Percentiles rank a stretch among this genome's conserved stretches.
Evolutionary conservation across 768 basidiomycete species (phyloP).

Genomic region (Lactarius tabidus): DNA sequence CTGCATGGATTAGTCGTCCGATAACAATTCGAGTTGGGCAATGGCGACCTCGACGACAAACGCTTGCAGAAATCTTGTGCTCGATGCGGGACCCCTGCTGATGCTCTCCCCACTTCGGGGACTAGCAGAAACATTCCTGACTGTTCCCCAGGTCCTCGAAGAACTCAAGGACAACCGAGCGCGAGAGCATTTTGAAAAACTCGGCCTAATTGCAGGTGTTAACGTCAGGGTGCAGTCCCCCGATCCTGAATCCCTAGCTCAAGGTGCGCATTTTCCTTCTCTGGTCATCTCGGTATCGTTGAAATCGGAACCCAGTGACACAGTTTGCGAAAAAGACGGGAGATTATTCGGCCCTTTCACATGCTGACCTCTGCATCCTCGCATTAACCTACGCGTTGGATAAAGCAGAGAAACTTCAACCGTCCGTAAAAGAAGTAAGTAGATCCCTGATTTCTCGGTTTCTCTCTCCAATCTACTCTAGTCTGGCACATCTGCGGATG

Average conservation of each 20-base stretch:
- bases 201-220: conserved; percentile 73
- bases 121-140: conserved; percentile 78
- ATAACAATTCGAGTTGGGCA: conserved; percentile 1
- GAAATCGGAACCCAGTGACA: conserved; percentile 55
- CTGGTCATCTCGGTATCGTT: background rate
- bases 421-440: conserved; percentile 29
- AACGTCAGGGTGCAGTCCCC: conserved; percentile 67
- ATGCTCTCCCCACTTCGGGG: conserved; percentile 88
- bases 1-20: background rate
- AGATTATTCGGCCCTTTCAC: conserved; percentile 89
- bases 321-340: conserved; percentile 94
- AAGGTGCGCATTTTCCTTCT: conserved; percentile 40
- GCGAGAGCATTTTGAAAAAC: conserved; percentile 77
- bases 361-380: conserved; percentile 85
- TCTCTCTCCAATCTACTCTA: background rate
- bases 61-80: conserved; percentile 73
- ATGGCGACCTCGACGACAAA: conserved; percentile 27
- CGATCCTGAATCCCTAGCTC: conserved; percentile 61
- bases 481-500: background rate
- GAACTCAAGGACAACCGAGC: conserved; percentile 89
- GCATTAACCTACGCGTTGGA: conserved; percentile 83
- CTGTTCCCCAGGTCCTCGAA: conserved; percentile 83
- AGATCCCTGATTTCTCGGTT: background rate
- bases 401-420: conserved; percentile 40
- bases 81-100: conserved; percentile 92